Conservation (phyloP, 2,329 filamentous ascomycete species). For the Geosmithia putterillii region DNA sequence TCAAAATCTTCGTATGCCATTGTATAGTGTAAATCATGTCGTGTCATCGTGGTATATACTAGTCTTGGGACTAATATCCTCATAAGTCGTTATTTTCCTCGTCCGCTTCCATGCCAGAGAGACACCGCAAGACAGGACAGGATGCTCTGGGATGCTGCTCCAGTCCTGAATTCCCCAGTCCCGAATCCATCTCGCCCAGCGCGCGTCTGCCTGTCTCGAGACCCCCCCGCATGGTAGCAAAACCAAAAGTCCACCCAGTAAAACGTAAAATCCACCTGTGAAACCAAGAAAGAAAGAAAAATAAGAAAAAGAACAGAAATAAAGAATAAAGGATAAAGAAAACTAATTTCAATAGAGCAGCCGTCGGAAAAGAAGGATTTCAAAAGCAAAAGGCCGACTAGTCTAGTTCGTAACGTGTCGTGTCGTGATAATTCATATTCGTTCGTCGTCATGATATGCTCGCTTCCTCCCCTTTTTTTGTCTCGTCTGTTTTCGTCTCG, state of each 20-base stretch:
- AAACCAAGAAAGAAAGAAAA: no score
- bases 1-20: no score
- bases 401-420: conserved; percentile 1
- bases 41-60: neutral
- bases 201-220: no score
- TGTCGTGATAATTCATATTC: conserved; percentile 1
- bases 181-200: no score
- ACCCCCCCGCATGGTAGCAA: no score
- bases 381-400: neutral
- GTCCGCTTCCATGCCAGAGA: neutral
- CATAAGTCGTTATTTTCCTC: neutral
- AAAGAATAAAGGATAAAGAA: no score
- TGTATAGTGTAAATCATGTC: no score
- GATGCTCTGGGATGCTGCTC: no score
- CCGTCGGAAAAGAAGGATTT: neutral
- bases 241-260: neutral
- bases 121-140: no score
- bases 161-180: neutral
- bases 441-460: neutral
- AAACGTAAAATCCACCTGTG: no score
- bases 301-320: no score
- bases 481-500: neutral
- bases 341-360: no score
- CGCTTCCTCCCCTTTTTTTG: neutral
- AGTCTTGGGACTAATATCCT: neutral